A percentile compares a stretch with the other conserved stretches of the same genome.
These are phyloP conservation scores for Lolium perenne DNA, from an alignment of 176 grass and related monocot species.

Conservation along the genomic window DNA sequence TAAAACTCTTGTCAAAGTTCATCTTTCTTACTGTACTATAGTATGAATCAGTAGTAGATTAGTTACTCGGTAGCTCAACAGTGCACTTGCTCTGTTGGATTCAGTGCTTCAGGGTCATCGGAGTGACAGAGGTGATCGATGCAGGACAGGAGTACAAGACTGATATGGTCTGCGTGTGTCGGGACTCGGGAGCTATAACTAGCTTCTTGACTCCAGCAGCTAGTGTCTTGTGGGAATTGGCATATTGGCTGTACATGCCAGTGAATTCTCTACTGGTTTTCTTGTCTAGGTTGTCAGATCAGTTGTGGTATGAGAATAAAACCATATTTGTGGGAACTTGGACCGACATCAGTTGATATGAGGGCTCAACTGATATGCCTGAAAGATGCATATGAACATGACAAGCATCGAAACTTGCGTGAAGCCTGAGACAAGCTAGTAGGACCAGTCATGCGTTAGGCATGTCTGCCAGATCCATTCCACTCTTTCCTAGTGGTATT, in stretches of 20 bases:
- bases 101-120: neutral
- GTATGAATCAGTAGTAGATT: no score
- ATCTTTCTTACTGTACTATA: neutral
- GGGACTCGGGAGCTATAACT: conserved; percentile 26
- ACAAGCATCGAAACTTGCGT: neutral
- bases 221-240: conserved; percentile 1
- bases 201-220: neutral
- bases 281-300: conserved; percentile 5
- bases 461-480: neutral
- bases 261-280: conserved; percentile 1
- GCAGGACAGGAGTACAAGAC: neutral
- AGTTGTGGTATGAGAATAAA: neutral
- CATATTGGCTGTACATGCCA: neutral
- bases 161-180: neutral
- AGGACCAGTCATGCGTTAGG: neutral
- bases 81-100: neutral
- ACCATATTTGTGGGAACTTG: neutral
- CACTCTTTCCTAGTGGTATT: neutral
- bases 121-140: neutral
- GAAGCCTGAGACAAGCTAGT: neutral
- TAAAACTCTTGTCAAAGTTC: neutral
- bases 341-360: conserved; percentile 10
- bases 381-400: neutral
- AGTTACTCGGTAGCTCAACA: neutral
- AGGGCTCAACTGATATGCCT: neutral